Evolutionary conservation across 495 filamentous ascomycete species (phyloP), one percentile per base, ranked within the genome.

Genomic region (Hypomontagnella monticulosa): DNA sequence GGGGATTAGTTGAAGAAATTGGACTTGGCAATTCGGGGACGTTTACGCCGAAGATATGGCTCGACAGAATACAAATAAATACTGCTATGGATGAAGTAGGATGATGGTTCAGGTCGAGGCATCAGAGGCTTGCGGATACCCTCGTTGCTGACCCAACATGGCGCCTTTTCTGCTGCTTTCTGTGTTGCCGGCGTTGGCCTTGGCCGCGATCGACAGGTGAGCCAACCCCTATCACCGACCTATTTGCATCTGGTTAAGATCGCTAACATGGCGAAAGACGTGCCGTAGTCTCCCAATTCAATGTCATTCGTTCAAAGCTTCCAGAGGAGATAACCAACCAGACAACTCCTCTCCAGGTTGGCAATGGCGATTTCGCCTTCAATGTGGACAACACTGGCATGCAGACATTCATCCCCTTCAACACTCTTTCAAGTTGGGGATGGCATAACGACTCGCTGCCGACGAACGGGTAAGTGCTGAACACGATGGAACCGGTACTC

Each of bases 361-460:
- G 80, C 14, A 84, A 84, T 68, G 80, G 83, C 12, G 79, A 84
- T 60, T 82, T 85, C 61, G 81, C 81, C 50, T 84, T 84, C 58
- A 81, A 82, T 19, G 78, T 77, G 12, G 83, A 84, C 59, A 69
- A 83, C 12, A 83, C 82, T 8, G 82, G 83, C 4, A 67, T 84
- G 30, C 81, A 84, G 72, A 82, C 81, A 14, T 84, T 83, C 72
- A 77, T 80, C 56, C 79, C 81, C 32, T 81, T 82, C 61, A 78
- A 76, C 42, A 83, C 78, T 2, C 67, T 83, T 0, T 80, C 76
- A 16, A 75, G 73, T 8, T 80, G 77, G 76, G 74, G 76, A 9
- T 80, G 78, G 78, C 77, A 80, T 52, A 78, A 80, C 40, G 74
- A 75, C 40, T 76, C 76, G 3, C 55, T 78, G 12, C 78, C 78